Evolutionary conservation across 2,329 filamentous ascomycete genomes (phyloP).

Genomic region (Huntiella omanensis): DNA sequence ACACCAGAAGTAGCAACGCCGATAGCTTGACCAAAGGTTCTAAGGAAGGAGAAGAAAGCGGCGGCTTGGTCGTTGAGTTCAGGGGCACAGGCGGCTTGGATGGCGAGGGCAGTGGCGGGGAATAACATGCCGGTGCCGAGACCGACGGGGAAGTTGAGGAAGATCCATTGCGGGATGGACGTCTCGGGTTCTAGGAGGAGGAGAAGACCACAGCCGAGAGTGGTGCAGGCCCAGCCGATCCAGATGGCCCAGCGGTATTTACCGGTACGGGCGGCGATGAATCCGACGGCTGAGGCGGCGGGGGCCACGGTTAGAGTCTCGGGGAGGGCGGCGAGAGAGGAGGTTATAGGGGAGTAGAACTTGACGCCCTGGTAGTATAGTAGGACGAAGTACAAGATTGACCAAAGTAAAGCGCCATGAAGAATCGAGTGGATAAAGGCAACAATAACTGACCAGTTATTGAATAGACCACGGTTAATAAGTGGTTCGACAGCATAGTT

Average conservation of each 20-base stretch:
- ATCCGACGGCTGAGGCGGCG: slow-evolving; percentile 34
- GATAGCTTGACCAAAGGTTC: slow-evolving; percentile 16
- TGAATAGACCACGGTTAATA: slow-evolving; percentile 26
- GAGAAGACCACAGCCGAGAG: slow-evolving; percentile 37
- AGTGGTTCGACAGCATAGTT: slow-evolving; percentile 30
- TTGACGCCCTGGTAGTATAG: slow-evolving; percentile 33
- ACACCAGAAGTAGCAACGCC: slow-evolving; percentile 31
- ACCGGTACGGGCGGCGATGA: slow-evolving; percentile 34
- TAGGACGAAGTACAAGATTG: slow-evolving; percentile 32
- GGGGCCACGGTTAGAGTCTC: slow-evolving; percentile 45
- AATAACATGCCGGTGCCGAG: slow-evolving; percentile 46
- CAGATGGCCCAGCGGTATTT: slow-evolving; percentile 42
- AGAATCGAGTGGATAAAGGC: slow-evolving; percentile 33
- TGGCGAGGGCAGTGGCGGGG: slow-evolving; percentile 40
- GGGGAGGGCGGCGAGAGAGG: slow-evolving; percentile 38
- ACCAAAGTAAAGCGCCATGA: slow-evolving; percentile 38
- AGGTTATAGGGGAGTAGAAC: slow-evolving; percentile 31
- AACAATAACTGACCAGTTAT: slow-evolving; percentile 28
- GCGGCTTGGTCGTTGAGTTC: slow-evolving; percentile 34
- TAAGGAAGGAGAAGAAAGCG: slow-evolving; percentile 44
- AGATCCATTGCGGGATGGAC: slow-evolving; percentile 34
- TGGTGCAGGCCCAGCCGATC: slow-evolving; percentile 40
- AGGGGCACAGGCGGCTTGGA: slow-evolving; percentile 38
- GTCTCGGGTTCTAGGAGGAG: slow-evolving; percentile 29
- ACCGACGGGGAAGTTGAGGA: slow-evolving; percentile 40